Percentiles rank a stretch among this genome's conserved stretches.
phyloP scores from a whole-genome alignment of 345 rosid genomes.

The Cochlearia excelsa region DNA sequence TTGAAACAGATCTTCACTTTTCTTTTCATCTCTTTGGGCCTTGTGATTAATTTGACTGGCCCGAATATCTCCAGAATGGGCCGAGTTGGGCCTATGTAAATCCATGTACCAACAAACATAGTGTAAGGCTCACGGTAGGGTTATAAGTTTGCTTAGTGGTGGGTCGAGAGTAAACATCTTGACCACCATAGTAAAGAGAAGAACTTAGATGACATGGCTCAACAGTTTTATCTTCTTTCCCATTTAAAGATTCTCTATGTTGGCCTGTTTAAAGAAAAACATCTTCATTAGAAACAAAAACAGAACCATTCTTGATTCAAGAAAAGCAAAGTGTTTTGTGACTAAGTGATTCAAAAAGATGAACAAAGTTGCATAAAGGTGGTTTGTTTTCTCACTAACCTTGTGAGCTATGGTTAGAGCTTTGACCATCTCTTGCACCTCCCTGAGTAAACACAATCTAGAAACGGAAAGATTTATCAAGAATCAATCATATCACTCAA shows the following conservation, averaged over 20 bases:
- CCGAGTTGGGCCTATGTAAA: no score
- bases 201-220: constrained; percentile 84
- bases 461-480: constrained; percentile 4
- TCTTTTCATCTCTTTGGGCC: no score
- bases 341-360: neutral
- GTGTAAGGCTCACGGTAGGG: constrained; percentile 51
- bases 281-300: no score
- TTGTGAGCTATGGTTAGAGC: constrained; percentile 49
- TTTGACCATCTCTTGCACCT: constrained; percentile 40
- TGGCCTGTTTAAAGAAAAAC: constrained; percentile 34
- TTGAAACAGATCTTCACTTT: no score
- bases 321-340: neutral
- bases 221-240: no score
- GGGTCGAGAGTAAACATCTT: constrained; percentile 54
- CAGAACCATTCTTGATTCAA: constrained; percentile 10
- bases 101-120: no score
- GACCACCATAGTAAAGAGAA: constrained; percentile 86
- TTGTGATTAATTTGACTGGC: no score
- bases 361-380: constrained; percentile 8
- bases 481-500: constrained; percentile 2
- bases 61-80: no score
- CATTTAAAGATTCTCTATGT: constrained; percentile 34
- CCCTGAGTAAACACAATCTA: constrained; percentile 38
- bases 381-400: constrained; percentile 40
- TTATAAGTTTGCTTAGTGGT: constrained; percentile 43